Percentiles rank a stretch among this genome's conserved stretches.
phyloP scores from a whole-genome alignment of 495 filamentous ascomycete species.

The Articulospora tetracladia region DNA sequence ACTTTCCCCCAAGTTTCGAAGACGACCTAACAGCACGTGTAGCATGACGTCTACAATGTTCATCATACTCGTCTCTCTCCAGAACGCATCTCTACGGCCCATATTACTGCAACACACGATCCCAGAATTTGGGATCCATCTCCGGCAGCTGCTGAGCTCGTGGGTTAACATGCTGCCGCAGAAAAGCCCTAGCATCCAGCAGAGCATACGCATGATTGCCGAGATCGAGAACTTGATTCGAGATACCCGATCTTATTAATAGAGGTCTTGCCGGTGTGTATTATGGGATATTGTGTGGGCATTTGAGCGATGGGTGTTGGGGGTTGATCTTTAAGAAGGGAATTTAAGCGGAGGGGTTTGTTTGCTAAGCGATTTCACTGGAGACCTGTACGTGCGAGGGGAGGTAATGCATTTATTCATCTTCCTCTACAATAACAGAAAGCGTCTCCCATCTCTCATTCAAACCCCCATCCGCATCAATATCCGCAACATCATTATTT shows the following conservation, averaged over 20 bases:
- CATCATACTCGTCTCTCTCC: slow-evolving; percentile 28
- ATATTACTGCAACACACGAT: slow-evolving; percentile 25
- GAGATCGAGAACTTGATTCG: slow-evolving; percentile 30
- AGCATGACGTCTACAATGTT: slow-evolving; percentile 35
- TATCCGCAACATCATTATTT: too few relatives aligned
- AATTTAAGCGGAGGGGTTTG: too few relatives aligned
- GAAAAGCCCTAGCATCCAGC: slow-evolving; percentile 31
- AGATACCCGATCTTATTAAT: neutral
- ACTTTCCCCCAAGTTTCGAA: too few relatives aligned
- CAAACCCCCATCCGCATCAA: neutral
- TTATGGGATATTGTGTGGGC: neutral
- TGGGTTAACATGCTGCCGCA: slow-evolving; percentile 28
- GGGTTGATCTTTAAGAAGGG: too few relatives aligned
- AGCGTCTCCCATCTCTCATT: neutral
- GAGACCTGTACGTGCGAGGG: too few relatives aligned
- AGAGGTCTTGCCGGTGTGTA: neutral
- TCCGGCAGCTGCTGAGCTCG: slow-evolving; percentile 21
- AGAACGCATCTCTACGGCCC: slow-evolving; percentile 18
- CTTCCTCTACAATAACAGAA: neutral
- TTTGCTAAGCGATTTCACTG: too few relatives aligned
- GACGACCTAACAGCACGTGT: neutral
- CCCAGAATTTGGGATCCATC: slow-evolving; percentile 26
- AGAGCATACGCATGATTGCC: slow-evolving; percentile 29
- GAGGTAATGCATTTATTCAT: too few relatives aligned
- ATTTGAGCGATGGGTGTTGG: neutral